Conservation (phyloP, 495 filamentous ascomycete genomes). For the Penicillium goetzii region DNA sequence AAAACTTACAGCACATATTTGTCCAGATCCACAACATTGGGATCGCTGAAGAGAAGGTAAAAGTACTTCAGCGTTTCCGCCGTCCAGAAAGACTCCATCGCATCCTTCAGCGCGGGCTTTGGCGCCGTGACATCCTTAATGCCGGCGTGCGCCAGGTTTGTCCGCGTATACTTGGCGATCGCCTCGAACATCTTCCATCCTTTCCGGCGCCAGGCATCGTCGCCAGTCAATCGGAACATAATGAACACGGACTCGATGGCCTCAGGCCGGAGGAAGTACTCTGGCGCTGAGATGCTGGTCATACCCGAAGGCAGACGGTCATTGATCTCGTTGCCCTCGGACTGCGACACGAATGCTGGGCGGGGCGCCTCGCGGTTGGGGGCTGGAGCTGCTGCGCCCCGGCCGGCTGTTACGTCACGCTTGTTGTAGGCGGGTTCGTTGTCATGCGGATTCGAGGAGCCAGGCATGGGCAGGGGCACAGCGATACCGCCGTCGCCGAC, state of each 20-base stretch:
- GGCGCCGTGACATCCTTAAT: conserved; percentile 72
- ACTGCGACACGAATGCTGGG: conserved; percentile 18
- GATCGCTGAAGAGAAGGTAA: conserved; percentile 74
- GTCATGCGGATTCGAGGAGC: conserved; percentile 34
- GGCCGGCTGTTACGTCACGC: conserved; percentile 24
- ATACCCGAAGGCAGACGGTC: conserved; percentile 71
- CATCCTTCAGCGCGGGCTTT: conserved; percentile 42
- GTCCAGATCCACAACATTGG: conserved; percentile 74
- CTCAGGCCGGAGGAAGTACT: conserved; percentile 88
- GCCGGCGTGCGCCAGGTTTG: conserved; percentile 69
- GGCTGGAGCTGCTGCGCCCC: conserved; percentile 6
- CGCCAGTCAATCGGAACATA: conserved; percentile 90
- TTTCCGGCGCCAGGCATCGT: conserved; percentile 76
- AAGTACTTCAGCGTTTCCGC: conserved; percentile 84
- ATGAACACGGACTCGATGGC: conserved; percentile 95
- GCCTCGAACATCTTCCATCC: conserved; percentile 91
- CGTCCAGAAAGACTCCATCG: conserved; percentile 67
- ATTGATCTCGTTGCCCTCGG: conserved; percentile 30
- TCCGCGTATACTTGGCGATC: conserved; percentile 66
- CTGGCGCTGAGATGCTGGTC: conserved; percentile 55
- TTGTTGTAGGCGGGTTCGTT: conserved; percentile 24
- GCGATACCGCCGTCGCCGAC: conserved; percentile 3
- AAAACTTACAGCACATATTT: conserved; percentile 74
- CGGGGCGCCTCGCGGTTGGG: conserved; percentile 30
- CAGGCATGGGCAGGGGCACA: conserved; percentile 34